Conservation (phyloP, 306 rosid species). For the Prunus salicina region DNA sequence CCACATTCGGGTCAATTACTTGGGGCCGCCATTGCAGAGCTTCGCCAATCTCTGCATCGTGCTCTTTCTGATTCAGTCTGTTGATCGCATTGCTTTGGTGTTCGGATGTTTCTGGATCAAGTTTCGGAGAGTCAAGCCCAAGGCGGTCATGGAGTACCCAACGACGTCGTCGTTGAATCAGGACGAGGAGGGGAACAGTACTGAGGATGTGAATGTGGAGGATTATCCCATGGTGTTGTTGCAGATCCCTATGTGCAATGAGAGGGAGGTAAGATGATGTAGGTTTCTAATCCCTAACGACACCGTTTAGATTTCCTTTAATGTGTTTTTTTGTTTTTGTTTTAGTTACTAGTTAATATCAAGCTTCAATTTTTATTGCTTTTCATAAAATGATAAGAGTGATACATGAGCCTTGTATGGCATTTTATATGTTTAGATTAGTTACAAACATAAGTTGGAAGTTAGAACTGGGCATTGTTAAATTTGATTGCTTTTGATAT, state of each 20-base stretch:
- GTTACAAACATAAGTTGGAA: background rate
- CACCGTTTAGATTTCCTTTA: slow-evolving; percentile 1
- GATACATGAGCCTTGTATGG: background rate
- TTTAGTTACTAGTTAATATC: background rate
- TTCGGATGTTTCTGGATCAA: slow-evolving; percentile 95
- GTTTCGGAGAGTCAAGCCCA: slow-evolving; percentile 65
- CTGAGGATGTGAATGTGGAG: slow-evolving; percentile 41
- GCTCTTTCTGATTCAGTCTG: slow-evolving; percentile 79
- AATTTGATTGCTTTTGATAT: background rate
- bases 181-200: slow-evolving; percentile 25
- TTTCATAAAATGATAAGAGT: background rate
- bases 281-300: slow-evolving; percentile 55
- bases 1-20: slow-evolving; percentile 55
- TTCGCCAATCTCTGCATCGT: slow-evolving; percentile 74
- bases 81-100: slow-evolving; percentile 77
- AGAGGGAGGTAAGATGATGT: slow-evolving; percentile 98
- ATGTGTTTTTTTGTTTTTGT: background rate
- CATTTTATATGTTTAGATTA: background rate
- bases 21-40: slow-evolving; percentile 86
- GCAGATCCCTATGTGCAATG: slow-evolving; percentile 99
- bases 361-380: background rate
- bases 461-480: background rate
- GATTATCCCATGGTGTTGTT: slow-evolving; percentile 89
- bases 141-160: slow-evolving; percentile 51
- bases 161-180: background rate